phyloP scores from a whole-genome alignment of 2,329 filamentous ascomycete genomes.

The Sclerotinia borealis region DNA sequence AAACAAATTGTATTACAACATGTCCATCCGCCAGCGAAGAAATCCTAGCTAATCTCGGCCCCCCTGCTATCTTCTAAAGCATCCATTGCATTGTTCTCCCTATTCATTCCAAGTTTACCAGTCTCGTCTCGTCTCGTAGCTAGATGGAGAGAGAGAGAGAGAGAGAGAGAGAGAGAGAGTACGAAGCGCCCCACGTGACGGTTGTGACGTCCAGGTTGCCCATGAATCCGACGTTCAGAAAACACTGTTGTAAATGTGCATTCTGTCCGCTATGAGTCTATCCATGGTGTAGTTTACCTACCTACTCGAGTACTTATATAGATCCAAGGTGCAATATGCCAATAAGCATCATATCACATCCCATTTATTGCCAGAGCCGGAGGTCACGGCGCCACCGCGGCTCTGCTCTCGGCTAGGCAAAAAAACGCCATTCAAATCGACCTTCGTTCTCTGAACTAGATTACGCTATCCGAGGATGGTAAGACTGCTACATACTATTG shows the following conservation, averaged over 20 bases:
- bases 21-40: neutral
- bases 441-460: neutral
- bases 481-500: neutral
- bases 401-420: conserved; percentile 7
- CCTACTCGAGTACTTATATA: too few relatives aligned
- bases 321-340: conserved; percentile 1
- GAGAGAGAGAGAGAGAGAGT: neutral
- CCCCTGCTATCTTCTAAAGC: neutral
- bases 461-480: neutral
- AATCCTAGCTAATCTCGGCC: neutral
- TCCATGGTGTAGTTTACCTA: neutral
- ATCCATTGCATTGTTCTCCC: neutral
- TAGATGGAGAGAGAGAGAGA: too few relatives aligned
- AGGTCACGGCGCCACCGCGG: conserved; percentile 39
- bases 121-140: neutral
- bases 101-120: neutral
- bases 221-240: neutral
- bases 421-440: conserved; percentile 10
- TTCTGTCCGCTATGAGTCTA: neutral
- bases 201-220: neutral
- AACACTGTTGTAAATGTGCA: neutral
- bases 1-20: neutral
- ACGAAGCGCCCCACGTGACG: neutral
- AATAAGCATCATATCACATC: neutral
- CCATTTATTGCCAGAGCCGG: conserved; percentile 42